Conservation (phyloP, 2,329 filamentous ascomycete species). For the Stachybotrys echinatus region DNA sequence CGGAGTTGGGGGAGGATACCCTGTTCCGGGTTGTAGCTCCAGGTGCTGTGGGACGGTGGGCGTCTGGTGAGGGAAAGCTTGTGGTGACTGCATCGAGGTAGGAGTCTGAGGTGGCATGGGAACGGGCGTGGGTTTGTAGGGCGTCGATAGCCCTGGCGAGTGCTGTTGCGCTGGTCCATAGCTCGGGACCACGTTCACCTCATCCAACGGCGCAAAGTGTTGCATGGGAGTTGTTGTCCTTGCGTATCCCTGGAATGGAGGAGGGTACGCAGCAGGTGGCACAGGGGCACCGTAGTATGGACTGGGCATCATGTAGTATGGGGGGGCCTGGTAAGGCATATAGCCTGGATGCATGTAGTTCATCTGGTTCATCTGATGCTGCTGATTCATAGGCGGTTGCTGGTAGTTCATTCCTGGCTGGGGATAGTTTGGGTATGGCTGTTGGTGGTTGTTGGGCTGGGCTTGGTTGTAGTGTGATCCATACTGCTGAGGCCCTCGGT, state of each 20-base stretch:
- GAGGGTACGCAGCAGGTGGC: constrained; percentile 40
- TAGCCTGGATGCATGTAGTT: constrained; percentile 46
- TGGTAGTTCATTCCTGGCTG: constrained; percentile 11
- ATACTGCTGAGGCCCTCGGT: background rate
- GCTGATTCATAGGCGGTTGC: constrained; percentile 20
- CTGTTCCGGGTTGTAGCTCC: background rate
- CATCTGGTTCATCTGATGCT: constrained; percentile 36
- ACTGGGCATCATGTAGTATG: constrained; percentile 50
- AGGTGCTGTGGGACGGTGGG: constrained; percentile 37
- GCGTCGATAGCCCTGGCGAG: constrained; percentile 49
- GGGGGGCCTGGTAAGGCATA: constrained; percentile 41
- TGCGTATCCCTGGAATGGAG: constrained; percentile 43
- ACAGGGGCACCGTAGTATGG: constrained; percentile 51
- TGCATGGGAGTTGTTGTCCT: constrained; percentile 48
- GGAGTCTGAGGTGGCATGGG: constrained; percentile 44
- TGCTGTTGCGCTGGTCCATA: constrained; percentile 45
- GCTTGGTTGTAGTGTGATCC: background rate
- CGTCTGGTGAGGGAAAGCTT: constrained; percentile 36
- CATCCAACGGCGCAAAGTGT: constrained; percentile 49
- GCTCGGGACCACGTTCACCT: constrained; percentile 36
- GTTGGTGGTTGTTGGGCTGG: background rate
- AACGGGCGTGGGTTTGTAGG: constrained; percentile 50
- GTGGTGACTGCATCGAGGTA: constrained; percentile 46
- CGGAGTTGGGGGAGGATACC: background rate
- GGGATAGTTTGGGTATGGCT: background rate